These are phyloP conservation scores for Medicago lupulina DNA, from an alignment of 306 rosid species.

Conservation along the genomic window DNA sequence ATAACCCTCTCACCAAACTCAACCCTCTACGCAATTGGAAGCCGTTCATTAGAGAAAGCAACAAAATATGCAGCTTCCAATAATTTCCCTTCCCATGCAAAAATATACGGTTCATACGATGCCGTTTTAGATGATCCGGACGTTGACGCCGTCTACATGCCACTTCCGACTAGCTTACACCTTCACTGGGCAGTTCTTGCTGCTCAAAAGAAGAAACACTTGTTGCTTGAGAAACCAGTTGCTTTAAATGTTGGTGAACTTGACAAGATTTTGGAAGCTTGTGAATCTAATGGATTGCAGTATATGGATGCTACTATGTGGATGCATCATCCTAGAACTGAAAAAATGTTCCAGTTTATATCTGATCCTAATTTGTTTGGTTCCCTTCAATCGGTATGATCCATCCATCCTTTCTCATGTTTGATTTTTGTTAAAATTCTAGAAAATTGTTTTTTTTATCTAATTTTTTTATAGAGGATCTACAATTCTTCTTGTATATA, in stretches of 20 bases:
- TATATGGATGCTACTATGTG: conserved; percentile 88
- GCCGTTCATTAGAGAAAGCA: conserved; percentile 77
- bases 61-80: conserved; percentile 59
- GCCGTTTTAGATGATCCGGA: conserved; percentile 68
- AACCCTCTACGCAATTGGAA: conserved; percentile 59
- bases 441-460: too few species aligned
- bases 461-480: too few species aligned
- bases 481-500: too few species aligned
- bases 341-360: conserved; percentile 62
- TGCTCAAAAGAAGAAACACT: conserved; percentile 79
- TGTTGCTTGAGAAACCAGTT: conserved; percentile 83
- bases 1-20: conserved; percentile 67
- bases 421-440: too few species aligned
- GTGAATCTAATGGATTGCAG: conserved; percentile 73
- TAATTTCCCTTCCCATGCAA: conserved; percentile 57
- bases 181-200: conserved; percentile 73
- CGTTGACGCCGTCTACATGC: conserved; percentile 75
- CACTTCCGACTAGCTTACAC: conserved; percentile 77
- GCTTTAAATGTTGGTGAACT: conserved; percentile 70
- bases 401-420: background rate
- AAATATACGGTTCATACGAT: conserved; percentile 77
- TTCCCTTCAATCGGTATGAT: conserved; percentile 59
- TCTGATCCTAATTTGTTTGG: conserved; percentile 62
- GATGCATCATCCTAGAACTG: conserved; percentile 86
- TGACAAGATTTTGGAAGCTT: conserved; percentile 62